Conservation (phyloP, 768 basidiomycete species). For the Hypholoma sublateritium region DNA sequence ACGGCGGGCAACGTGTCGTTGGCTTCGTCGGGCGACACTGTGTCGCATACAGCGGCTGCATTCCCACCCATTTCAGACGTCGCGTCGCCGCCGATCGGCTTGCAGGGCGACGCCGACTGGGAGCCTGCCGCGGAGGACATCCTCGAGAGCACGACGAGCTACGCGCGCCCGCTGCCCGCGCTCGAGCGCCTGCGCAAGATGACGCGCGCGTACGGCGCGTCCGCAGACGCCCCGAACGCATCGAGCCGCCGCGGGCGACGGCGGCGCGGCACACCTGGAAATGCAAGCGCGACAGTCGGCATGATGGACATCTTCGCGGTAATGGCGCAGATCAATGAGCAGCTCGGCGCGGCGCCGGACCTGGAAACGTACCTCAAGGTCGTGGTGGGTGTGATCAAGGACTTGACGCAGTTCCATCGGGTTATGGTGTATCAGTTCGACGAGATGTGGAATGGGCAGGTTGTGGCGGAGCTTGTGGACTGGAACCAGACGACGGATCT, state of each 20-base stretch:
- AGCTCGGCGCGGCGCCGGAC: constrained; percentile 64
- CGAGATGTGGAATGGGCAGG: constrained; percentile 75
- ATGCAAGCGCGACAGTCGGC: constrained; percentile 36
- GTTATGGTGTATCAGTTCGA: constrained; percentile 85
- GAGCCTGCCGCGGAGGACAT: constrained; percentile 55
- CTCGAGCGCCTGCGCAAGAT: constrained; percentile 65
- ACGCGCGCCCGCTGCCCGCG: constrained; percentile 66
- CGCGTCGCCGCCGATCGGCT: background rate
- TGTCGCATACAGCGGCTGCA: background rate
- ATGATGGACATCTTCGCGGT: constrained; percentile 84
- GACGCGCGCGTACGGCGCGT: constrained; percentile 18
- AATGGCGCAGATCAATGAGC: constrained; percentile 79
- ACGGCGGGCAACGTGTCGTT: constrained; percentile 8
- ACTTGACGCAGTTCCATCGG: constrained; percentile 80
- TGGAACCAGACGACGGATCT: constrained; percentile 74
- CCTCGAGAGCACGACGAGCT: constrained; percentile 68
- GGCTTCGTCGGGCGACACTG: constrained; percentile 5
- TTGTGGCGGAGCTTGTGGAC: constrained; percentile 79
- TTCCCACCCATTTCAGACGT: background rate
- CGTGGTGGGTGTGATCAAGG: constrained; percentile 68
- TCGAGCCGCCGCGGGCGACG: constrained; percentile 19
- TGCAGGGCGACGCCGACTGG: constrained; percentile 34
- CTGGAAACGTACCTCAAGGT: constrained; percentile 71
- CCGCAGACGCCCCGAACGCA: constrained; percentile 4
- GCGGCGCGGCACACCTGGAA: constrained; percentile 14